Evolutionary conservation across 345 rosid species (phyloP).

Genomic region (Boechera stricta): DNA sequence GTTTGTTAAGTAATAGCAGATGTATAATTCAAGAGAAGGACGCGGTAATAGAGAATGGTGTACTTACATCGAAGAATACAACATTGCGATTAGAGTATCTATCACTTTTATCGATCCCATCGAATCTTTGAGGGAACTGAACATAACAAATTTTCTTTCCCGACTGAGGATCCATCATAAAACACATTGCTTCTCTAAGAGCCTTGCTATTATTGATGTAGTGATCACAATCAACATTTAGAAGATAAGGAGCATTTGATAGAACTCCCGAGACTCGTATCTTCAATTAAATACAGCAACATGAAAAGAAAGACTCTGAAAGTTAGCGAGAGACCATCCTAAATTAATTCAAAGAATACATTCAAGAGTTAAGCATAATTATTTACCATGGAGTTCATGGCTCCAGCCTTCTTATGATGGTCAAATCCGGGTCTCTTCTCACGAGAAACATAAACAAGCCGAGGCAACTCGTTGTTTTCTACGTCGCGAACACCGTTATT

Average conservation of each 20-base stretch:
- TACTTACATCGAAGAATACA: conserved; percentile 79
- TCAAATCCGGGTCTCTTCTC: conserved; percentile 96
- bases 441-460: conserved; percentile 83
- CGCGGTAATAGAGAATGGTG: not conserved
- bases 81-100: conserved; percentile 84
- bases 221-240: conserved; percentile 88
- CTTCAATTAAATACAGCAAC: conserved; percentile 42
- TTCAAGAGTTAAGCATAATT: not conserved
- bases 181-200: conserved; percentile 84
- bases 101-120: conserved; percentile 77
- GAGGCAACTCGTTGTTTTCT: conserved; percentile 80
- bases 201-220: conserved; percentile 86
- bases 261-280: conserved; percentile 74
- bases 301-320: conserved; percentile 17
- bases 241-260: conserved; percentile 79
- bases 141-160: conserved; percentile 81
- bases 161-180: conserved; percentile 85
- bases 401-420: conserved; percentile 95
- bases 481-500: conserved; percentile 71
- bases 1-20: not conserved
- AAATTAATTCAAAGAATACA: not conserved
- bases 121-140: conserved; percentile 89
- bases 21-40: not conserved
- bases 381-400: conserved; percentile 86
- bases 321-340: conserved; percentile 18